A percentile compares a stretch with the other conserved stretches of the same genome.
Evolutionary conservation across 1,139 yeast species (phyloP).

Genomic region (Sugiyamaella grinbergsii): DNA sequence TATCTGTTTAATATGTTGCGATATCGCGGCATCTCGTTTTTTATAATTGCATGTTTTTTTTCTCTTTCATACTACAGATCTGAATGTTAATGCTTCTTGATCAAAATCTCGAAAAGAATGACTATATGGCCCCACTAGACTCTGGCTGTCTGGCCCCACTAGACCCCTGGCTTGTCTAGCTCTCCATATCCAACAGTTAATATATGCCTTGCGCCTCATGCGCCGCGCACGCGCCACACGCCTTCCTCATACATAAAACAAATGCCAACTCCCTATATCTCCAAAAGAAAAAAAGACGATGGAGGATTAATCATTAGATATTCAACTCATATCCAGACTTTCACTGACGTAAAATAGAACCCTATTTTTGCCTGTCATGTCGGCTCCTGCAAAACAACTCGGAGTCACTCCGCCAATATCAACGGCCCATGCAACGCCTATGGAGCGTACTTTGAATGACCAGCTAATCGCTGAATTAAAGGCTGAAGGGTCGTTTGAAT

Average conservation of each 20-base stretch:
- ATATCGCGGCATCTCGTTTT: background rate
- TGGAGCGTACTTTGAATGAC: conserved; percentile 76
- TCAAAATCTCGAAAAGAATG: too few relatives aligned
- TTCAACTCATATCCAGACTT: too few relatives aligned
- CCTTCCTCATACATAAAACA: too few relatives aligned
- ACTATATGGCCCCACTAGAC: background rate
- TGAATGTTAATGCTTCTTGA: too few relatives aligned
- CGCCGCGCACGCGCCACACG: background rate
- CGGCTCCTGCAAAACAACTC: conserved; percentile 29
- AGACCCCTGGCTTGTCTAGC: too few relatives aligned
- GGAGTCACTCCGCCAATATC: conserved; percentile 96
- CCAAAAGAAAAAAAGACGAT: too few relatives aligned
- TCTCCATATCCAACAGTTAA: too few relatives aligned
- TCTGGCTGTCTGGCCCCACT: background rate
- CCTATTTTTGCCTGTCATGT: conserved; percentile 4
- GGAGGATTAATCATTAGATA: too few relatives aligned
- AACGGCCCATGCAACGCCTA: conserved; percentile 75
- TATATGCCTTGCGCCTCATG: too few relatives aligned
- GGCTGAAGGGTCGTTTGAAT: conserved; percentile 84
- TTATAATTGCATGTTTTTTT: background rate
- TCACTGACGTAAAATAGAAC: too few relatives aligned
- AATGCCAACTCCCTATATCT: too few relatives aligned
- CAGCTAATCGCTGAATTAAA: conserved; percentile 74
- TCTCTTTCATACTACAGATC: background rate
- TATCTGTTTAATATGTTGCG: conserved; percentile 1